Conservation (phyloP, 192 early-diverging fungal genomes). For the Entophlyctis luteolus region DNA sequence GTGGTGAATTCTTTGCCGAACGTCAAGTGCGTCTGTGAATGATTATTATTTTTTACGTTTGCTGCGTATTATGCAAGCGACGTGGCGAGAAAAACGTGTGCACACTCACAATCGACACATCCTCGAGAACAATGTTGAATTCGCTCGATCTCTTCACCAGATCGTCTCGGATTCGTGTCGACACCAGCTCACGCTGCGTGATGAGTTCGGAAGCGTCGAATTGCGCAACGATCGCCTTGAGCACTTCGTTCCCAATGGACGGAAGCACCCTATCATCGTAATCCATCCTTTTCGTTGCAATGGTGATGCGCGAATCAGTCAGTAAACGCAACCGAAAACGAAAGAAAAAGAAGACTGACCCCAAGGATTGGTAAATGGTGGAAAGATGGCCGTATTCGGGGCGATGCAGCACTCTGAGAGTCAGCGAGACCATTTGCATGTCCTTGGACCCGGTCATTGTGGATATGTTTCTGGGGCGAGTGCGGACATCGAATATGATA, state of each 20-base stretch:
- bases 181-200: conserved; percentile 91
- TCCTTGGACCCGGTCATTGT: conserved; percentile 99
- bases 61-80: neutral
- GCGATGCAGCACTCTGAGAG: conserved; percentile 81
- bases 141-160: conserved; percentile 87
- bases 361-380: conserved; percentile 83
- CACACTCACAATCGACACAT: conserved; percentile 89
- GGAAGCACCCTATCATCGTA: conserved; percentile 97
- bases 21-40: conserved; percentile 84
- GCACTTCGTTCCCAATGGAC: conserved; percentile 97
- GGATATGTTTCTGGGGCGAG: conserved; percentile 94
- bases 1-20: conserved; percentile 99
- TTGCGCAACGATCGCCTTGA: conserved; percentile 97
- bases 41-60: neutral
- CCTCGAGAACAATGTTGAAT: conserved; percentile 93
- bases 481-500: conserved; percentile 87
- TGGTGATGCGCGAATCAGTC: no score
- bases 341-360: no score
- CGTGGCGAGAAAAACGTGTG: no score
- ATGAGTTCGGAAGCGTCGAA: conserved; percentile 97
- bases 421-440: conserved; percentile 97
- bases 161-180: conserved; percentile 86
- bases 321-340: no score
- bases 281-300: no score
- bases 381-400: conserved; percentile 75